Conservation (phyloP, 2,329 filamentous ascomycete genomes). For the Rasamsonia emersonii region DNA sequence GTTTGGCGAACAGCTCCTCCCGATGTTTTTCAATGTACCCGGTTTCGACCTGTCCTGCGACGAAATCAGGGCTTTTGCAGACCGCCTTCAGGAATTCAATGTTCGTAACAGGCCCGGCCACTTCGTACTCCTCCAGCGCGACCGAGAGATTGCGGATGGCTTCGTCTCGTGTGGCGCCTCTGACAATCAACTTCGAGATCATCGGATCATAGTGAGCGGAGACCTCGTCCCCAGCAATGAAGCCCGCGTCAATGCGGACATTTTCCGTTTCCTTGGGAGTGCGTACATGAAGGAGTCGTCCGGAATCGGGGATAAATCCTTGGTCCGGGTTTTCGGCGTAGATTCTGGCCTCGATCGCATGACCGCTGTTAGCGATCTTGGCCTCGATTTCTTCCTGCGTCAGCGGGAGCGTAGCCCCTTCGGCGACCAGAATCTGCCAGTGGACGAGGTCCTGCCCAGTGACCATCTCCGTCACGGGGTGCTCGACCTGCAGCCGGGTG, state of each 20-base stretch:
- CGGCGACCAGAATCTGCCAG: conserved; percentile 88
- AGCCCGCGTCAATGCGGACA: conserved; percentile 87
- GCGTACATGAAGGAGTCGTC: conserved; percentile 71
- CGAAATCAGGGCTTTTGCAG: conserved; percentile 72
- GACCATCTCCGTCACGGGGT: conserved; percentile 81
- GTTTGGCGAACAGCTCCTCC: conserved; percentile 63
- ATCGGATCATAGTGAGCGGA: conserved; percentile 96
- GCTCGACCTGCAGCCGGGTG: conserved; percentile 86
- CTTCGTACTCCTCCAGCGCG: conserved; percentile 80
- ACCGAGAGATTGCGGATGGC: conserved; percentile 74
- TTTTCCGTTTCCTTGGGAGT: conserved; percentile 62
- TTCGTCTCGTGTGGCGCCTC: conserved; percentile 66
- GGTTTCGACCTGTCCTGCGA: conserved; percentile 83
- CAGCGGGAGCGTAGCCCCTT: conserved; percentile 58
- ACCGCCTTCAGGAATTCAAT: conserved; percentile 92
- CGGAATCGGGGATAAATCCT: conserved; percentile 91
- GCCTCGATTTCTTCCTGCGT: conserved; percentile 58
- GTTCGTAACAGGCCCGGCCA: conserved; percentile 88
- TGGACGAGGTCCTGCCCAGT: conserved; percentile 74
- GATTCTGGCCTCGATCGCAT: conserved; percentile 90
- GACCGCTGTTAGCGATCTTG: conserved; percentile 65
- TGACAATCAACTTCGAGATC: conserved; percentile 95
- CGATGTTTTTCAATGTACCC: conserved; percentile 90
- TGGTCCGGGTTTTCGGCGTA: conserved; percentile 91
- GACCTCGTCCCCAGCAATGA: conserved; percentile 82